Conservation (phyloP, 352 stramenopile genomes). For the Phytophthora ramorum region DNA sequence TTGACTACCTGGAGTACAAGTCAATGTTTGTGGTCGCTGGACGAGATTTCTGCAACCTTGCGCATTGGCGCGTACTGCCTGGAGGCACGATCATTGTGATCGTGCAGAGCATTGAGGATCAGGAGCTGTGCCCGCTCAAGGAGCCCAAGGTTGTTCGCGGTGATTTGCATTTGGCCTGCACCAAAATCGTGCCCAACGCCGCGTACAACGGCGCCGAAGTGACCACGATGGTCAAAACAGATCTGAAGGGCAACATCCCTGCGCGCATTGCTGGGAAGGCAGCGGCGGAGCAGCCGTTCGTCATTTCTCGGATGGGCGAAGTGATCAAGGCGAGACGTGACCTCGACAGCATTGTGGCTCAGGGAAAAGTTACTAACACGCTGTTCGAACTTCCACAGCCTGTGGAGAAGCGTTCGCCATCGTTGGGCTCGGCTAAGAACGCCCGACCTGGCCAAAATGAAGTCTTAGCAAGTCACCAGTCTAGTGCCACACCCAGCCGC, state of each 20-base stretch:
- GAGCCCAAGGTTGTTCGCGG: conserved; percentile 75
- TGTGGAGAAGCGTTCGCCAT: conserved; percentile 20
- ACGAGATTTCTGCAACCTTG: conserved; percentile 75
- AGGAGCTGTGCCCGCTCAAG: conserved; percentile 60
- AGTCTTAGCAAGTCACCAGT: neutral
- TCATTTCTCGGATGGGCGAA: conserved; percentile 63
- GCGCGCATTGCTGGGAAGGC: conserved; percentile 67
- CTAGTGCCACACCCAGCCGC: conserved; percentile 1
- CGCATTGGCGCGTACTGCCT: conserved; percentile 72
- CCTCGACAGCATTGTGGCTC: conserved; percentile 35
- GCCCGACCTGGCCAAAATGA: neutral
- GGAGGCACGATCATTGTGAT: conserved; percentile 77
- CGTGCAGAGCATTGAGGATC: conserved; percentile 69
- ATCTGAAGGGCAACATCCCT: conserved; percentile 77
- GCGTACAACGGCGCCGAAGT: conserved; percentile 64
- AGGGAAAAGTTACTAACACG: conserved; percentile 60
- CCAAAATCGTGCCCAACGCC: conserved; percentile 70
- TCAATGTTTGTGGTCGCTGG: conserved; percentile 77
- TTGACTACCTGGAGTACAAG: conserved; percentile 86
- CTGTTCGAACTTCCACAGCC: conserved; percentile 35
- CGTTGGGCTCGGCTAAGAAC: conserved; percentile 16
- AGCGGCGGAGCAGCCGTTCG: conserved; percentile 68
- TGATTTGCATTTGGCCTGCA: conserved; percentile 70
- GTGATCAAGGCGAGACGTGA: conserved; percentile 62
- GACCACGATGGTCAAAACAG: conserved; percentile 75